Percentiles rank a stretch among this genome's conserved stretches.
These are phyloP conservation scores for Calocybe gambosa DNA, from an alignment of 1,284 basidiomycete genomes.

Conservation along the genomic window DNA sequence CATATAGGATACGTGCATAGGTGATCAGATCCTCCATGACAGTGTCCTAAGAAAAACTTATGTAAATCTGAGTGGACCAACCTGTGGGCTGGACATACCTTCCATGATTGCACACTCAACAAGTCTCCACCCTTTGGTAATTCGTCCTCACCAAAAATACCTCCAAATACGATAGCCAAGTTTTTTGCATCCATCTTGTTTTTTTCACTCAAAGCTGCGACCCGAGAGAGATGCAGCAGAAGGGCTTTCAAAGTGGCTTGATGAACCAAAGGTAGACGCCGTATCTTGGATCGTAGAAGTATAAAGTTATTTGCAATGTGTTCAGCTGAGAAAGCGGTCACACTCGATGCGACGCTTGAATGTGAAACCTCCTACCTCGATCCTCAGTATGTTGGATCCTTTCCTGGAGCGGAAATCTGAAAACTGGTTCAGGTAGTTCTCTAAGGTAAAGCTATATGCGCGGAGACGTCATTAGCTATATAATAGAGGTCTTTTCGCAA, in stretches of 20 bases:
- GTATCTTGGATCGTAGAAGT: constrained; percentile 74
- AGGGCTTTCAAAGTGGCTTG: constrained; percentile 84
- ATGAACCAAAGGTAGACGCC: constrained; percentile 80
- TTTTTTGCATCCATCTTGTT: constrained; percentile 97
- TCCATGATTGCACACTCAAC: constrained; percentile 62
- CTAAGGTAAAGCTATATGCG: constrained; percentile 71
- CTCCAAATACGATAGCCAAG: constrained; percentile 79
- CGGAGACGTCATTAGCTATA: not conserved
- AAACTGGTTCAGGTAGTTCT: constrained; percentile 90
- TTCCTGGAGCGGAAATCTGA: constrained; percentile 80
- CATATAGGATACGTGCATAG: constrained; percentile 58
- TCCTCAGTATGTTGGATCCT: constrained; percentile 79
- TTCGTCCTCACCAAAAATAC: constrained; percentile 87
- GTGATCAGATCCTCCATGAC: constrained; percentile 85
- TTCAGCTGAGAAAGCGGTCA: constrained; percentile 40
- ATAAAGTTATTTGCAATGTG: constrained; percentile 70
- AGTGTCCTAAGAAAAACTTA: constrained; percentile 56
- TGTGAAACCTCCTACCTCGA: constrained; percentile 41
- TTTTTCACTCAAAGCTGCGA: constrained; percentile 61
- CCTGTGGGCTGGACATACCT: constrained; percentile 41
- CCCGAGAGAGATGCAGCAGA: constrained; percentile 83
- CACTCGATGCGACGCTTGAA: constrained; percentile 3
- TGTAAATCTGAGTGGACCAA: constrained; percentile 2
- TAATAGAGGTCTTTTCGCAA: not conserved
- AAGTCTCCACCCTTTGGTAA: constrained; percentile 70